phyloP scores from a whole-genome alignment of 2,329 filamentous ascomycete species.

The Clarireedia paspali region DNA sequence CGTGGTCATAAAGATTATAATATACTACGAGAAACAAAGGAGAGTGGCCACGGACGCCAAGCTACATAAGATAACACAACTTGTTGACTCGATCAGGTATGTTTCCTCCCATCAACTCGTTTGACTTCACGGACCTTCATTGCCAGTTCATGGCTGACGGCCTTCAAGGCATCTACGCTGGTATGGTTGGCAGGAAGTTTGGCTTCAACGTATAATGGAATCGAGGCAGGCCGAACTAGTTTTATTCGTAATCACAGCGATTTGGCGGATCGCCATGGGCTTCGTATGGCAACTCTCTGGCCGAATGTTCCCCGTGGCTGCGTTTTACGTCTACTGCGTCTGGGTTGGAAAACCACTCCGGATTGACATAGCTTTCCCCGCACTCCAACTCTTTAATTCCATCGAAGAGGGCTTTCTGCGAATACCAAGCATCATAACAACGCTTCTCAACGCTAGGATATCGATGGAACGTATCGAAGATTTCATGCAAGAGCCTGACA shows the following conservation, averaged over 20 bases:
- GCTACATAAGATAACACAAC: slow-evolving; percentile 74
- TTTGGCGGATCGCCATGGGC: slow-evolving; percentile 55
- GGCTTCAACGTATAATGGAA: slow-evolving; percentile 62
- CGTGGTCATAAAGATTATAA: slow-evolving; percentile 55
- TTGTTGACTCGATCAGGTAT: slow-evolving; percentile 52
- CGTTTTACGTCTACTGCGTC: slow-evolving; percentile 74
- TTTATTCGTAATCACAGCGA: slow-evolving; percentile 53
- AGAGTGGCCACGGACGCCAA: slow-evolving; percentile 68
- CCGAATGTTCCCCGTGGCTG: slow-evolving; percentile 69
- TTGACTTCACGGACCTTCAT: no score
- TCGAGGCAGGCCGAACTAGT: slow-evolving; percentile 61
- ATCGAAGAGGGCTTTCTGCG: slow-evolving; percentile 67
- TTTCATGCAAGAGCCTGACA: slow-evolving; percentile 82
- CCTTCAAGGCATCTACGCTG: slow-evolving; percentile 21
- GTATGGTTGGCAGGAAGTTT: slow-evolving; percentile 70
- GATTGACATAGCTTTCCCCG: slow-evolving; percentile 80
- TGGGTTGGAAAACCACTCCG: slow-evolving; percentile 59
- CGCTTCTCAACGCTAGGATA: slow-evolving; percentile 74
- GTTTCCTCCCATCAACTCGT: neutral
- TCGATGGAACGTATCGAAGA: slow-evolving; percentile 73
- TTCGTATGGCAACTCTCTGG: slow-evolving; percentile 66
- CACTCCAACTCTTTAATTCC: slow-evolving; percentile 71
- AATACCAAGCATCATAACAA: slow-evolving; percentile 66
- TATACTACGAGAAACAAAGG: slow-evolving; percentile 64
- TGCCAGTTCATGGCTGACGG: neutral